These are phyloP conservation scores for Eutrema heterophyllum DNA, from an alignment of 345 rosid genomes.

Conservation along the genomic window DNA sequence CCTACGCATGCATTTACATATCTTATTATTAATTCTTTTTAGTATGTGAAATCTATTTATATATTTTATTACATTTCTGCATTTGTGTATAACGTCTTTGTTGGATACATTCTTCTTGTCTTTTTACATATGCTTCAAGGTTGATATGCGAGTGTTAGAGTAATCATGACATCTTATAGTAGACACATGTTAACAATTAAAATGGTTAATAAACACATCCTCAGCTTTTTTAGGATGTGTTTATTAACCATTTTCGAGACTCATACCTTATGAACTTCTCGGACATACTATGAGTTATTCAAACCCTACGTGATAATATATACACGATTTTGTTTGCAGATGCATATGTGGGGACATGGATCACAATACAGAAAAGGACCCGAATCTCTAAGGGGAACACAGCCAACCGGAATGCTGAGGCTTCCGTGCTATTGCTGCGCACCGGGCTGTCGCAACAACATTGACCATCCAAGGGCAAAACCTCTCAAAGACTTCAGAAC, in stretches of 20 bases:
- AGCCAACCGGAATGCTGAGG: conserved; percentile 71
- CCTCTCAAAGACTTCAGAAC: conserved; percentile 82
- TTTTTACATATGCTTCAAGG: background rate
- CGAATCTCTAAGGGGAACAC: conserved; percentile 65
- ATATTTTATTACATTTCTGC: background rate
- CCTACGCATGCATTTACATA: conserved; percentile 9
- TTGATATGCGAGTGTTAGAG: background rate
- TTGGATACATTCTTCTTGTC: background rate
- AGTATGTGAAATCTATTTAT: background rate
- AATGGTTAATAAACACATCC: background rate
- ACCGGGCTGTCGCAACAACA: conserved; percentile 66
- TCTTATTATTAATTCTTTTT: background rate
- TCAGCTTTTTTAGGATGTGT: no score
- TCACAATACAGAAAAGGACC: conserved; percentile 88
- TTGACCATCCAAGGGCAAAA: conserved; percentile 71
- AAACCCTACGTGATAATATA: background rate
- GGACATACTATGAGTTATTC: background rate
- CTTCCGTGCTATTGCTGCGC: conserved; percentile 75
- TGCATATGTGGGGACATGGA: conserved; percentile 98
- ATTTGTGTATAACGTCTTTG: background rate
- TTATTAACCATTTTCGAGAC: background rate
- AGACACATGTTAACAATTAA: background rate
- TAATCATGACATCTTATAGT: background rate
- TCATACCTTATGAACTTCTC: background rate
- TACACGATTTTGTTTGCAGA: conserved; percentile 31